Base-by-base conservation (phyloP, 441 rosid genomes). In the Gossypium lobatum region DNA sequence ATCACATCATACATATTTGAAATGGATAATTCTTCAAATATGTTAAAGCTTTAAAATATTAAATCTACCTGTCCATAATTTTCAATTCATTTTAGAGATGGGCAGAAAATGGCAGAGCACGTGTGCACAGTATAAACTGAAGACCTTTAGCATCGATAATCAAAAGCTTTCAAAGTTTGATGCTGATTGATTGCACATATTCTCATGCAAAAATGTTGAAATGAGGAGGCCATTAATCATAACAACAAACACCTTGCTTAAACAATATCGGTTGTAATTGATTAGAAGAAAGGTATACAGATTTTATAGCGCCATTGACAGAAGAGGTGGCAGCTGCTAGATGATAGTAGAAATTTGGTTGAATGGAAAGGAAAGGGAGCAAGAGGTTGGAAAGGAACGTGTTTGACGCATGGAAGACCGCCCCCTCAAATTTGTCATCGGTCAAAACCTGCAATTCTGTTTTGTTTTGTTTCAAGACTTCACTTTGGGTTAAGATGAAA, bases 401-500 rank as follows among this genome's bases (percentile, higher is more conserved):
- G 31, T 45, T 65, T 65, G 31, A 34, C 59, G 76, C 63, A 48
- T 76, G 69, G 79, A 65, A 65, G 76, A 48, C 79, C 63, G 57
- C 76, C 68, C 70, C 63, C 6, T 66, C 48, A 65, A 57, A 64
- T 31, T 65, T 17, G 20, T 8, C 67, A 34, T 4, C 14, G 64
- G 70, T 72, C 73, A 76, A 72, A 72, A 45, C 34, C 48, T 2
- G 21, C 46, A 25, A 28, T 9, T 57, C 23, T 55, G 45, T 39
- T 39, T 25, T 25, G 64, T 59, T 25, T 59, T 71, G 8, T 10
- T 34, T 52, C 16, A 26, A 57, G 58, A 58, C 62, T 21, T 58
- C 34, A 23, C 31, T 58, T 58, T 1, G 62, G 62, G 13, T 58
- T 37, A 13, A 50, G 4, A 18, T 28, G 6, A 58, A 23, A 23